Evolutionary conservation across 352 stramenopile genomes (phyloP).

Genomic region (Detonula confervacea): DNA sequence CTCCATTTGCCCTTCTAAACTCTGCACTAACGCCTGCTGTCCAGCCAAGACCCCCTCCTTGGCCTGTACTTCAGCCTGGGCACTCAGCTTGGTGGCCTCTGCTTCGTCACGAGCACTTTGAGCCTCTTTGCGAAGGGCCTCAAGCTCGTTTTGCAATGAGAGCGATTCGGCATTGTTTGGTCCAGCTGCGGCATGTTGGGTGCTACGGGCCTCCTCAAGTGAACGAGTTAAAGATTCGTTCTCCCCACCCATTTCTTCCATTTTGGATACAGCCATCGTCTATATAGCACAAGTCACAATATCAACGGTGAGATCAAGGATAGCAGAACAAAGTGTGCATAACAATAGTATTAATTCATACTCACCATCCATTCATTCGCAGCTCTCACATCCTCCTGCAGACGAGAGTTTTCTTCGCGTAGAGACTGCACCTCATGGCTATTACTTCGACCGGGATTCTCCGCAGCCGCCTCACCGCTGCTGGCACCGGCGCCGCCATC

Average conservation of each 20-base stretch:
- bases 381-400: conserved; percentile 64
- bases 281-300: too few relatives aligned
- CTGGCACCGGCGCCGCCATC: conserved; percentile 25
- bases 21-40: conserved; percentile 52
- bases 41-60: conserved; percentile 61
- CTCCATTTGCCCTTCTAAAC: conserved; percentile 56
- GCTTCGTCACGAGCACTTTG: conserved; percentile 27
- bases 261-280: conserved; percentile 77
- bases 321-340: too few relatives aligned
- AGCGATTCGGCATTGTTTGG: conserved; percentile 5
- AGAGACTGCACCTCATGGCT: conserved; percentile 40
- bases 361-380: conserved; percentile 85
- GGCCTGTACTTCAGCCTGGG: conserved; percentile 21
- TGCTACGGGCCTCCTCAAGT: conserved; percentile 34
- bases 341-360: too few relatives aligned
- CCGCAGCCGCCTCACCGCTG: conserved; percentile 37
- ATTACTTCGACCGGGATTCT: conserved; percentile 35
- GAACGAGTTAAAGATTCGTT: conserved; percentile 42
- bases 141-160: conserved; percentile 24
- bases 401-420: conserved; percentile 69
- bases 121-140: conserved; percentile 34
- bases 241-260: conserved; percentile 72
- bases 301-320: too few relatives aligned
- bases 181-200: neutral
- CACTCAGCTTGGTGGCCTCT: conserved; percentile 24